Evolutionary conservation across 345 rosid genomes (phyloP).

Genomic region (Sonneratia alba): DNA sequence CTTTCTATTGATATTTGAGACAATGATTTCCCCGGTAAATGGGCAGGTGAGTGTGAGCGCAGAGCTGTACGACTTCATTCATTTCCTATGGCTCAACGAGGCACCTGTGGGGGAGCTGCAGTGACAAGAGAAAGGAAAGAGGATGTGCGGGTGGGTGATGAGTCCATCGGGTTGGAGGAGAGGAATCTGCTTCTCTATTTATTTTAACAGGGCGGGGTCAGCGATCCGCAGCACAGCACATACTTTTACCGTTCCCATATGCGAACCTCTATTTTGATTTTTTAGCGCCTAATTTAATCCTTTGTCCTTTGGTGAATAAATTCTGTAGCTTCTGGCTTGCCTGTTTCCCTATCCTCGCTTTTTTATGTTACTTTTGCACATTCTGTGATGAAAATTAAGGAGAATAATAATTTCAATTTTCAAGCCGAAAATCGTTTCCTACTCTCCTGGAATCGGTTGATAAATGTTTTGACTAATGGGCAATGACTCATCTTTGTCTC

Average conservation of each 20-base stretch:
- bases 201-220: too few relatives aligned
- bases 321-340: too few relatives aligned
- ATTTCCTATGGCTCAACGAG: conserved; percentile 95
- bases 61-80: conserved; percentile 85
- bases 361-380: neutral
- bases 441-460: neutral
- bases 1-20: neutral
- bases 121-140: conserved; percentile 7
- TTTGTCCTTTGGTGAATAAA: too few relatives aligned
- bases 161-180: too few relatives aligned
- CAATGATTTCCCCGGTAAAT: neutral
- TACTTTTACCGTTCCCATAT: too few relatives aligned
- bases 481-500: neutral
- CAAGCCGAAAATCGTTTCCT: neutral
- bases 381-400: neutral
- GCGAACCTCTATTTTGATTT: too few relatives aligned
- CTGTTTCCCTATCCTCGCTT: neutral
- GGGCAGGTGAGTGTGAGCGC: conserved; percentile 83
- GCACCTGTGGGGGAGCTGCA: conserved; percentile 97
- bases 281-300: too few relatives aligned
- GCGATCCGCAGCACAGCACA: too few relatives aligned
- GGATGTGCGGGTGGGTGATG: too few relatives aligned
- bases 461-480: neutral
- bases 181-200: too few relatives aligned
- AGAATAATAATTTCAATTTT: neutral